Base-by-base conservation (phyloP, 257 asterid species). In the Penstemon barbatus region DNA sequence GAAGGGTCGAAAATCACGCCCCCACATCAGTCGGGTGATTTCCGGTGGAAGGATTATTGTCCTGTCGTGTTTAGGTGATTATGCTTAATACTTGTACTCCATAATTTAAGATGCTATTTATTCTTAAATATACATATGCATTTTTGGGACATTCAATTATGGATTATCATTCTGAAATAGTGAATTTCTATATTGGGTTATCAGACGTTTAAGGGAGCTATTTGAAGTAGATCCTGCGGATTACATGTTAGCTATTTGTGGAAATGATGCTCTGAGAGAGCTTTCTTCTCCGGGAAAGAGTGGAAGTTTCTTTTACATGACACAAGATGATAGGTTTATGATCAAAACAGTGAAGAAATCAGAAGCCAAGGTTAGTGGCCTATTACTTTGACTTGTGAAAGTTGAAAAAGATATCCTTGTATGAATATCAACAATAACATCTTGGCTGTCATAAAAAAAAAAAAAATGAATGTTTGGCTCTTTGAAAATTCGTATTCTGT, bases 31-130 rank as follows among this genome's bases (percentile, higher is more conserved):
- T 84, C 91, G 2, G 19, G 57, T 6, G 96, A 88, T 56, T 88
- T 88, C 44, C 83, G 92, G 65, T 88, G 93, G 96, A 88, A 88
- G 77, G 96, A 88, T 74, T 88, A 88, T 71, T 80, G 87, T 53
- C 91, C 96, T 0, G 73, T 79, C 66, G 96, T 88, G 61, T 88
- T 88, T 73, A 82, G 95, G 95, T 88, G 76, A 61, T 49, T 38
- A 49, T 49, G 11, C 3, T 15, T 49, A 10, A 49, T 10, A 5
- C 8, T 10, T 25, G 2, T 25, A 25, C 33, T 25, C 33, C 33
- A 25, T 25, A 1, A 5, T 9, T 49, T 49, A 49, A 1, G 54
- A 9, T 49, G 15, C 15, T 10, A 49, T 9, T 12, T 12, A 8
- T 49, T 49, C 4, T 49, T 49, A 15, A 6, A 10, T 9, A 46